These are phyloP conservation scores for Nadsonia commutata DNA, from an alignment of 1,139 yeast genomes.

Conservation along the genomic window DNA sequence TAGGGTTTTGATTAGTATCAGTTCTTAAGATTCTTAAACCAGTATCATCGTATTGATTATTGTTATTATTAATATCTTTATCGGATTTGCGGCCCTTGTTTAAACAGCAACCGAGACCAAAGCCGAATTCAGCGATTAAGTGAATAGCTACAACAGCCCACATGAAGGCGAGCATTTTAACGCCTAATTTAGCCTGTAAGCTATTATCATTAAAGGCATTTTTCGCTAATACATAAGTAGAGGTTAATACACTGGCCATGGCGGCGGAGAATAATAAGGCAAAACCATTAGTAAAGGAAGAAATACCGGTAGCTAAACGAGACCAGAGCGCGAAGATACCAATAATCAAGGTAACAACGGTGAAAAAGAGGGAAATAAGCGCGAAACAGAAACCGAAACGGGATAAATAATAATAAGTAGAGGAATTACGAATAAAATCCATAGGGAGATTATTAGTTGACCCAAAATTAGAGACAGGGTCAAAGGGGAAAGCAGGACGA, in stretches of 20 bases:
- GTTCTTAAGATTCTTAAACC: not conserved
- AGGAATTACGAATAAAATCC: conserved; percentile 30
- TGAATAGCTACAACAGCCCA: conserved; percentile 47
- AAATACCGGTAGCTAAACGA: conserved; percentile 20
- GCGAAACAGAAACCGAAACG: conserved; percentile 57
- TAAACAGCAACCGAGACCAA: conserved; percentile 19
- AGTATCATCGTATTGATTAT: not conserved
- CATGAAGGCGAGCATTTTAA: conserved; percentile 42
- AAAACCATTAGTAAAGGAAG: conserved; percentile 24
- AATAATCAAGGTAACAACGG: conserved; percentile 34
- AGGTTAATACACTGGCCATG: conserved; percentile 51
- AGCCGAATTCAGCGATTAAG: conserved; percentile 22
- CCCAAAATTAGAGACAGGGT: conserved; percentile 45
- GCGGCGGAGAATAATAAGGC: conserved; percentile 40
- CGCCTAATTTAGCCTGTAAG: conserved; percentile 36
- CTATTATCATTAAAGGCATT: conserved; percentile 38
- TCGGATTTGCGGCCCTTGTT: conserved; percentile 8
- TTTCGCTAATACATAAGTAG: conserved; percentile 49
- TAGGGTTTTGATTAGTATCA: not conserved
- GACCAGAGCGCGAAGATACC: conserved; percentile 22
- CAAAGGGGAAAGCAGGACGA: conserved; percentile 49
- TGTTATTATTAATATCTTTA: conserved; percentile 4
- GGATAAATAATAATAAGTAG: conserved; percentile 43
- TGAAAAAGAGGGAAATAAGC: conserved; percentile 43
- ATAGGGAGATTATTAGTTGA: conserved; percentile 32